phyloP scores from a whole-genome alignment of 2,329 filamentous ascomycete genomes.

The Phyllosticta citribraziliensis region DNA sequence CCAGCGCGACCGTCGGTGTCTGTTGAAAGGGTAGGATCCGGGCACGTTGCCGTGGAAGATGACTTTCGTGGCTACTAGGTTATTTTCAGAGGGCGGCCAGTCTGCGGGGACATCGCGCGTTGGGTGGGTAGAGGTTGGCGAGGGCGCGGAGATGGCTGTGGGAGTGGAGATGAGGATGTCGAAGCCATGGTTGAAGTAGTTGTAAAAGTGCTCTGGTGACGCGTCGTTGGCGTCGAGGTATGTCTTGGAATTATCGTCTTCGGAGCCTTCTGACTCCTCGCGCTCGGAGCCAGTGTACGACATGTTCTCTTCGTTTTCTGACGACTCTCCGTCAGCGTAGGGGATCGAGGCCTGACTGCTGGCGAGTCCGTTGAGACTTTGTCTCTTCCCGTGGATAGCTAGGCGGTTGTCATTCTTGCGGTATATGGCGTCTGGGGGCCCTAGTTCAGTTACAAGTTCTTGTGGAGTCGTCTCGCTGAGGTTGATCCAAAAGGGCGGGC shows the following conservation, averaged over 20 bases:
- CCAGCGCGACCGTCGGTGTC: constrained; percentile 85
- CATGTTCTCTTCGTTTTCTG: constrained; percentile 17
- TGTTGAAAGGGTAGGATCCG: constrained; percentile 93
- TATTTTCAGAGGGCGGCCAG: constrained; percentile 35
- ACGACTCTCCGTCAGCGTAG: constrained; percentile 20
- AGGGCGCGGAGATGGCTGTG: constrained; percentile 43
- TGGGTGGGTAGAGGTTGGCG: constrained; percentile 48
- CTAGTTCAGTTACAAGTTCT: constrained; percentile 80
- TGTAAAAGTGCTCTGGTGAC: constrained; percentile 73
- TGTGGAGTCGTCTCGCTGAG: constrained; percentile 86
- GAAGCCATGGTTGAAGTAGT: constrained; percentile 94
- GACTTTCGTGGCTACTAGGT: constrained; percentile 81
- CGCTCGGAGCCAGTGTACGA: constrained; percentile 39
- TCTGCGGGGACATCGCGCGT: not conserved
- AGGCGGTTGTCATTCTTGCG: constrained; percentile 82
- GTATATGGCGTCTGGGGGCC: constrained; percentile 89
- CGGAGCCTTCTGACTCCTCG: constrained; percentile 40
- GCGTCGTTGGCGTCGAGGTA: constrained; percentile 30
- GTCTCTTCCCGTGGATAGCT: constrained; percentile 56
- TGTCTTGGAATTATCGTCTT: constrained; percentile 15
- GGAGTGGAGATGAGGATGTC: constrained; percentile 84
- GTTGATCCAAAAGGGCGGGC: constrained; percentile 56
- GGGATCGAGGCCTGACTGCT: constrained; percentile 1
- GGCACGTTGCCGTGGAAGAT: constrained; percentile 91
- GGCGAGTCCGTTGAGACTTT: constrained; percentile 27